Evolutionary conservation across 495 filamentous ascomycete species (phyloP), one percentile per base, ranked within the genome.

Genomic region (Delitschia confertaspora): DNA sequence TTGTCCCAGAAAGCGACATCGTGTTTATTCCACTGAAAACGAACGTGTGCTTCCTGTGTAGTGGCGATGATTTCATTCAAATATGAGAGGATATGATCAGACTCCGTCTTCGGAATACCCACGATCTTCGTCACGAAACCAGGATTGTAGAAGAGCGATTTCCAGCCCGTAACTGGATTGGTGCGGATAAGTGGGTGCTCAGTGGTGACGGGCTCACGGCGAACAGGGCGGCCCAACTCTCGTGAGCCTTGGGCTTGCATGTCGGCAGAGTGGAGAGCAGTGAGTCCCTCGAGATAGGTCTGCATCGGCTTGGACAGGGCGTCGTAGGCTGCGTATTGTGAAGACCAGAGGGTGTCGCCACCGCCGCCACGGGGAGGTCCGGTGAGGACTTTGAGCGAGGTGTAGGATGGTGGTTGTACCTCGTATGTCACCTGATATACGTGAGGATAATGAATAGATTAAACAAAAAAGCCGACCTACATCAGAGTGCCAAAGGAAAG

Each of bases 1-100:
- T 88, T 88, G 47, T 87, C 83, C 83, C 83, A 86, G 42, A 88
- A 64, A 0, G 80, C 80, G 18, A 87, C 78, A 18, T 80, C 82
- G 30, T 75, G 67, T 53, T 80, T 71, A 40, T 72, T 68, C 81
- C 81, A 86, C 51, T 75, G 71, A 53, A 85, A 83, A 14, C 82
- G 74, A 9, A 74, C 80, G 53, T 85, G 79, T 30, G 76, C 62
- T 56, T 88, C 83, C 51, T 79, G 76, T 1, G 65, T 75, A 2
- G 72, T 78, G 7, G 71, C 57, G 33, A 83, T 62, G 33, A 86
- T 61, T 53, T 81, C 73, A 38, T 78, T 80, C 21, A 88, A 71
- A 31, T 79, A 75, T 18, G 67, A 54, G 19, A 85, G 65, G 43
- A 88, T 76, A 10, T 72, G 68, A 45, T 85, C 78, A 13, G 74